Evolutionary conservation across 2,329 filamentous ascomycete genomes (phyloP).

Genomic region (Arthrobotrys entomopaga): DNA sequence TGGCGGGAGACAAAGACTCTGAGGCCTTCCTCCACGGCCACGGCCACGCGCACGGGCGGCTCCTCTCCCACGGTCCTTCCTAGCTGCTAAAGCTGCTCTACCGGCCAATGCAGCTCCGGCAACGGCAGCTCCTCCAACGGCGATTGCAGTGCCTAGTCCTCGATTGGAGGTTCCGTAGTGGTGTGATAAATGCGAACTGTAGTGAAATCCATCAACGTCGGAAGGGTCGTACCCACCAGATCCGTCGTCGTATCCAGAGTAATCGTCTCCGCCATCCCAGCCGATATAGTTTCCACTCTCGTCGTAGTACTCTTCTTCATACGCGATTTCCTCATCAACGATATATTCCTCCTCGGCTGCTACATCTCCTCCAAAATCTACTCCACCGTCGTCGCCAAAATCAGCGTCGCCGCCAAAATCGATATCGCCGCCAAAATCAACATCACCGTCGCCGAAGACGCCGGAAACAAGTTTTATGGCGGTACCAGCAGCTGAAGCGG

Average conservation of each 20-base stretch:
- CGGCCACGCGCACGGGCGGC: neutral
- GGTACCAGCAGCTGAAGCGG: slow-evolving; percentile 23
- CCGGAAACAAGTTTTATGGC: slow-evolving; percentile 27
- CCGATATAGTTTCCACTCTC: slow-evolving; percentile 6
- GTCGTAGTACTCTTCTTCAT: slow-evolving; percentile 29
- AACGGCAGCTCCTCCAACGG: slow-evolving; percentile 36
- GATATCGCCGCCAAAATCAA: slow-evolving; percentile 13
- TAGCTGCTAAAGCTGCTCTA: slow-evolving; percentile 30
- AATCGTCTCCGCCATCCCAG: slow-evolving; percentile 1
- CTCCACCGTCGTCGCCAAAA: slow-evolving; percentile 8
- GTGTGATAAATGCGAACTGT: no score
- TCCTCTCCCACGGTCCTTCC: slow-evolving; percentile 23
- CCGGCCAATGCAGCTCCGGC: slow-evolving; percentile 34
- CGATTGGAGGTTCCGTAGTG: slow-evolving; percentile 1
- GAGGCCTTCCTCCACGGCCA: slow-evolving; percentile 18
- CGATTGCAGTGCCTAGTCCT: slow-evolving; percentile 24
- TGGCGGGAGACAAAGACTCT: slow-evolving; percentile 4
- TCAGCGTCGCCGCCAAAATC: slow-evolving; percentile 16
- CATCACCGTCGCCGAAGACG: slow-evolving; percentile 34
- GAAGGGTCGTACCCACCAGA: slow-evolving; percentile 8
- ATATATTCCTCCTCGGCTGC: slow-evolving; percentile 3
- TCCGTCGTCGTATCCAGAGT: slow-evolving; percentile 23
- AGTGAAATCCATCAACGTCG: slow-evolving; percentile 4
- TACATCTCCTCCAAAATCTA: slow-evolving; percentile 4
- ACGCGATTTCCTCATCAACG: slow-evolving; percentile 5